Evolutionary conservation across 1,284 basidiomycete genomes (phyloP), one percentile per base, ranked within the genome.

Genomic region (Leccinum pallidistipes): DNA sequence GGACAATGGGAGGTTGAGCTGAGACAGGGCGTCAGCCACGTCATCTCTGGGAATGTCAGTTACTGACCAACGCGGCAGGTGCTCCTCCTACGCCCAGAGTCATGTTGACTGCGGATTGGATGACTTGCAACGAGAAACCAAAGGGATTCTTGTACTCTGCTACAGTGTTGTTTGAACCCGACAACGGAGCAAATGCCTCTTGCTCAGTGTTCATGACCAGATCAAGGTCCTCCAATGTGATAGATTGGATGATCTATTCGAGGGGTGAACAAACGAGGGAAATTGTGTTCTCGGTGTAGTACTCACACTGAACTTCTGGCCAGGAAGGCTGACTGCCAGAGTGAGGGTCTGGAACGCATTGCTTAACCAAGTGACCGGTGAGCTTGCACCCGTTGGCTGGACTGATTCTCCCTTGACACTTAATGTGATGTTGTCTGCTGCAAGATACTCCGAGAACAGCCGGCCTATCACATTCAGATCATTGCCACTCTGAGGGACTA

Each of bases 81-180:
- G 75, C 73, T 5, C 84, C 84, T 29, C 78, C 76, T 24, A 76
- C 77, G 10, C 75, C 78, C 50, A 92, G 72, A 21, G 78, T 79
- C 64, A 90, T 83, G 31, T 81, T 79, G 66, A 90, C 79, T 3
- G 79, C 78, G 1, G 84, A 77, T 68, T 83, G 78, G 24, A 88
- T 73, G 43, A 88, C 86, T 69, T 89, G 86, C 58, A 93, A 72
- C 21, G 84, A 84, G 76, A 92, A 93, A 10, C 85, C 86, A 74
- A 93, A 92, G 1, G 91, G 91, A 74, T 92, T 93, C 74, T 84
- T 84, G 71, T 89, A 91, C 62, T 80, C 77, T 14, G 88, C 90
- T 3, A 87, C 65, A 1, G 88, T 88, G 60, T 79, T 76, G 60
- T 84, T 79, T 27, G 88, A 90, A 66, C 83, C 82, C 0, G 86